Evolutionary conservation across 192 early-diverging fungal genomes (phyloP).

Genomic region (Cetraspora pellucida): DNA sequence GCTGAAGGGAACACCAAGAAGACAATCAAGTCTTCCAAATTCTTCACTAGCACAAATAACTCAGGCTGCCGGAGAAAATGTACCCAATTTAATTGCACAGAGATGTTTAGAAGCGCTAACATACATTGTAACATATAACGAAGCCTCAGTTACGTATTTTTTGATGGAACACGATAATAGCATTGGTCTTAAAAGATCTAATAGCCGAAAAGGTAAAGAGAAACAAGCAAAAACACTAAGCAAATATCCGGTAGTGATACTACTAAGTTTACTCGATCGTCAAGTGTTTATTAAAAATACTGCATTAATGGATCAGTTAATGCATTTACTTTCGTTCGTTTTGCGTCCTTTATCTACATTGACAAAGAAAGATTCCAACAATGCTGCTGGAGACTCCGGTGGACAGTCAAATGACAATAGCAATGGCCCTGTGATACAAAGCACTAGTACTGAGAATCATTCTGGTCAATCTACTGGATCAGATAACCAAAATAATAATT

Average conservation of each 20-base stretch:
- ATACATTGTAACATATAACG: slow-evolving; percentile 78
- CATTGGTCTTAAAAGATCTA: slow-evolving; percentile 53
- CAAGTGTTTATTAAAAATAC: slow-evolving; percentile 81
- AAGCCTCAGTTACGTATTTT: slow-evolving; percentile 77
- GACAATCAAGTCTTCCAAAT: slow-evolving; percentile 19
- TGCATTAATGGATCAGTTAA: slow-evolving; percentile 82
- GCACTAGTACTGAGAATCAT: background rate
- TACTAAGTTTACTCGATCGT: slow-evolving; percentile 84
- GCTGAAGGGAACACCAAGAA: slow-evolving; percentile 43
- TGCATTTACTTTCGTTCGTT: slow-evolving; percentile 81
- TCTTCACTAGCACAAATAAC: slow-evolving; percentile 34
- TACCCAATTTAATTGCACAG: slow-evolving; percentile 89
- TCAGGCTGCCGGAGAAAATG: slow-evolving; percentile 55
- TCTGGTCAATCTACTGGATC: background rate
- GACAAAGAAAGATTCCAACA: slow-evolving; percentile 45
- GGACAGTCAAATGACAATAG: slow-evolving; percentile 14
- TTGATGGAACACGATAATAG: slow-evolving; percentile 69
- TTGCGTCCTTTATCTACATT: slow-evolving; percentile 74
- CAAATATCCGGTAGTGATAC: slow-evolving; percentile 73
- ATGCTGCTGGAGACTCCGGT: slow-evolving; percentile 44
- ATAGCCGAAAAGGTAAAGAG: slow-evolving; percentile 69
- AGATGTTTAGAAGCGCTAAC: slow-evolving; percentile 84
- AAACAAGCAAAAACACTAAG: slow-evolving; percentile 63
- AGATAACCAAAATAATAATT: background rate
- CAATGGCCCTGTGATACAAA: background rate